Evolutionary conservation across 805 yeast genomes (phyloP), one percentile per base, ranked within the genome.

Genomic region (Spathaspora girioi): DNA sequence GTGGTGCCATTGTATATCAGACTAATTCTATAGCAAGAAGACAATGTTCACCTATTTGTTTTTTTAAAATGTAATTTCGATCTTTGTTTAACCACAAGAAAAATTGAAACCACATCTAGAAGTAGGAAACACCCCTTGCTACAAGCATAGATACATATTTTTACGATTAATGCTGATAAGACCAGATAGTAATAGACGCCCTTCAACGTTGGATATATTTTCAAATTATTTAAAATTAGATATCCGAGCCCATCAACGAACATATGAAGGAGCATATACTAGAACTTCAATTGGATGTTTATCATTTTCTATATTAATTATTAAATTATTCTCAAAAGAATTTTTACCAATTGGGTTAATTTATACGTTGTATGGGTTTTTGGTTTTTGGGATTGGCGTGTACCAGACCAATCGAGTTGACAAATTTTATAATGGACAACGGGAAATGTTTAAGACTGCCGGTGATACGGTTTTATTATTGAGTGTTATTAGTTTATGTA

Each of bases 261-360:
- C 96, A 0, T 88, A 87, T 60, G 94, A 88, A 61, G 96, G 96
- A 0, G 92, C 96, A 1, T 88, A 89, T 61, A 74, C 86, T 23
- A 67, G 96, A 48, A 81, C 92, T 0, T 86, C 92, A 18, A 68
- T 89, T 29, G 85, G 88, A 18, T 78, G 84, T 49, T 65, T 89
- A 27, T 78, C 90, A 10, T 84, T 89, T 59, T 76, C 88, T 3
- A 69, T 87, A 31, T 67, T 87, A 50, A 77, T 87, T 15, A 74
- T 87, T 57, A 84, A 86, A 63, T 65, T 87, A 38, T 87, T 87
- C 63, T 73, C 82, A 5, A 69, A 64, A 40, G 88, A 84, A 57
- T 87, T 86, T 61, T 67, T 85, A 48, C 83, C 87, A 1, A 73
- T 87, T 10, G 93, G 91, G 1, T 73, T 83, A 0, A 79, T 85